A percentile compares a stretch with the other conserved stretches of the same genome.
phyloP scores from a whole-genome alignment of 2,329 filamentous ascomycete genomes.

The Colletotrichum acutatum region DNA sequence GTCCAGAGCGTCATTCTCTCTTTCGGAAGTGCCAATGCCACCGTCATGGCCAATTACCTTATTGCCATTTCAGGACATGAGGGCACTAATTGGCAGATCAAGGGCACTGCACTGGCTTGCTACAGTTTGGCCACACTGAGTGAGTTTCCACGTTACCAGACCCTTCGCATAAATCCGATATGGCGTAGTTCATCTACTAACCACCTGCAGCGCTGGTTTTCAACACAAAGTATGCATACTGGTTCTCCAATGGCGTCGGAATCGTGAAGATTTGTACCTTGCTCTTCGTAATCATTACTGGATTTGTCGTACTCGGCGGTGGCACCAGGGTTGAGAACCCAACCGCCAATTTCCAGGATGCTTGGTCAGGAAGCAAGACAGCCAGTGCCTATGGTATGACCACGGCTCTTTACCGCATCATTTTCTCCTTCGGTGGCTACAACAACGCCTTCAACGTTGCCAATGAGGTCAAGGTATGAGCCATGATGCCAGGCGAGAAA shows the following conservation, averaged over 20 bases:
- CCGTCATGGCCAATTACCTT: conserved; percentile 70
- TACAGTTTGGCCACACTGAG: conserved; percentile 62
- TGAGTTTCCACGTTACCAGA: no score
- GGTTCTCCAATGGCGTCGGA: conserved; percentile 66
- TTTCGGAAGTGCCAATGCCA: conserved; percentile 73
- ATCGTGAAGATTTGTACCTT: conserved; percentile 64
- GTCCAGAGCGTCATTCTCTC: conserved; percentile 72
- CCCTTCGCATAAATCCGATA: no score
- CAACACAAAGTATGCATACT: conserved; percentile 66
- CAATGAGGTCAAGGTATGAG: conserved; percentile 60
- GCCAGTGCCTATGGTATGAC: conserved; percentile 21
- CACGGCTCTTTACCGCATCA: conserved; percentile 22
- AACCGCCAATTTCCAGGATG: conserved; percentile 46
- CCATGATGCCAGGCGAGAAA: neutral
- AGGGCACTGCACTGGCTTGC: conserved; percentile 72
- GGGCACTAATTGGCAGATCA: conserved; percentile 70
- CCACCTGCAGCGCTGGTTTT: conserved; percentile 5
- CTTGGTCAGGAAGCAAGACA: conserved; percentile 21
- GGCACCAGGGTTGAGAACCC: conserved; percentile 44
- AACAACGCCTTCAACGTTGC: conserved; percentile 71
- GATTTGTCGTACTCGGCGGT: conserved; percentile 14
- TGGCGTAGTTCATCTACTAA: neutral
- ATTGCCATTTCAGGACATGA: conserved; percentile 64
- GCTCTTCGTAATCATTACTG: conserved; percentile 16
- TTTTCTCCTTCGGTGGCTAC: conserved; percentile 52